Base-by-base conservation (phyloP, 2,329 filamentous ascomycete species). In the Calonectria crousiana region DNA sequence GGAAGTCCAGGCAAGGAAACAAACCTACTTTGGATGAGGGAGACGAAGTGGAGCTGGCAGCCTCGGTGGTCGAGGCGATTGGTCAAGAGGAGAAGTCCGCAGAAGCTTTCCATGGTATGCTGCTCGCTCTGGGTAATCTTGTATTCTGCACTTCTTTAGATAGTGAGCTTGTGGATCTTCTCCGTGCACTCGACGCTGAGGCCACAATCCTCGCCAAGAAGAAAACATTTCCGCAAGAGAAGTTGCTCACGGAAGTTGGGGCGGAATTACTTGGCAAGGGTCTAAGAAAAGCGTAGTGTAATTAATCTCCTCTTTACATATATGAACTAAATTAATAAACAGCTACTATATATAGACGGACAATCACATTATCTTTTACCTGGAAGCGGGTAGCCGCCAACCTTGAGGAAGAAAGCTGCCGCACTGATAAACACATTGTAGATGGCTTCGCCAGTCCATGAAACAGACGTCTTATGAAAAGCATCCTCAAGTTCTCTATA, bases 1-100 rank as follows among this genome's bases (percentile, higher is more conserved):
- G 93, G 79, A 91, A 90, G 60, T 86, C 90, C 32, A 90, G 94
- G 26, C 87, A 90, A 47, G 89, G 91, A 34, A 85, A 89, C 0
- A 85, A 86, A 8, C 90, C 93, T 60, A 86, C 85, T 0, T 83
- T 98, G 4, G 87, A 91, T 0, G 93, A 95, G 47, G 90, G 89
- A 3, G 92, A 94, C 73, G 93, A 97, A 81, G 91, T 97, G 1
- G 95, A 98, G 83, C 87, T 98, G 6, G 92, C 94, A 0, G 96
- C 96, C 0, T 94, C 94, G 0, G 85, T 97, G 10, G 86, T 98
- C 1, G 95, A 98, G 84, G 93, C 94, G 2, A 91, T 93, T 56
- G 81, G 84, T 2, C 87, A 90, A 71, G 91, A 93, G 78, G 86
- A 89, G 38, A 84, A 86, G 44, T 92, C 96, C 0, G 85, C 82